phyloP scores from a whole-genome alignment of 2,329 filamentous ascomycete genomes.

The Coniochaeta hoffmannii region DNA sequence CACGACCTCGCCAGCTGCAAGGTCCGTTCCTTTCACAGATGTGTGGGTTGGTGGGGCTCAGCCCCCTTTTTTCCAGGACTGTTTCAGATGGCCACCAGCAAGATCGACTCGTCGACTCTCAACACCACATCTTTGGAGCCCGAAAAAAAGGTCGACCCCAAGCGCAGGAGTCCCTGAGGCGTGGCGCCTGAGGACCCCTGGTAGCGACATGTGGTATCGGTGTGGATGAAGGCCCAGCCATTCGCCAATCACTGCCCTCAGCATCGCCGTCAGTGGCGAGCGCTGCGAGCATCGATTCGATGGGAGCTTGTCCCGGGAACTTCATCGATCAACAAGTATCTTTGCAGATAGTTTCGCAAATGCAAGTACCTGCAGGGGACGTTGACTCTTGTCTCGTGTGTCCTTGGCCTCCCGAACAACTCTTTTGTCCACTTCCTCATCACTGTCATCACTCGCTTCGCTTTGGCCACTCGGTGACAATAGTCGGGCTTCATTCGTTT shows the following conservation, averaged over 20 bases:
- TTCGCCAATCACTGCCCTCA: background rate
- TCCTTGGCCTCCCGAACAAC: background rate
- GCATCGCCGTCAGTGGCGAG: background rate
- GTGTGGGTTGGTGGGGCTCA: background rate
- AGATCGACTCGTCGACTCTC: background rate
- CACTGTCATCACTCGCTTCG: slow-evolving; percentile 3
- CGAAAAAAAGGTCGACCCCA: too few species aligned
- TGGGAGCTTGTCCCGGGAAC: background rate
- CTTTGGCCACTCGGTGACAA: slow-evolving; percentile 11
- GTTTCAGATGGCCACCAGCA: slow-evolving; percentile 15
- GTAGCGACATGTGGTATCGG: background rate
- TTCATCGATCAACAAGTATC: background rate
- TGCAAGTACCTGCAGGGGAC: background rate
- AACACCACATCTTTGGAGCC: too few species aligned
- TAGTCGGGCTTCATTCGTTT: slow-evolving; percentile 14
- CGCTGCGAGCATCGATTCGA: background rate
- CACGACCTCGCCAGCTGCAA: too few species aligned
- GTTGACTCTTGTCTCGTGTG: background rate
- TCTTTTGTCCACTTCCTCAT: background rate
- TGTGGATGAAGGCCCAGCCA: background rate
- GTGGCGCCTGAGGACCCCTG: too few species aligned
- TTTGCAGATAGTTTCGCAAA: background rate
- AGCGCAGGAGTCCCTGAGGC: background rate
- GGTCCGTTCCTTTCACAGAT: too few species aligned
- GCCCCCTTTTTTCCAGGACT: slow-evolving; percentile 12